Evolutionary conservation across 164 flowering plant species (phyloP), one percentile per base, ranked within the genome.

Genomic region (Tetracentron sinense): DNA sequence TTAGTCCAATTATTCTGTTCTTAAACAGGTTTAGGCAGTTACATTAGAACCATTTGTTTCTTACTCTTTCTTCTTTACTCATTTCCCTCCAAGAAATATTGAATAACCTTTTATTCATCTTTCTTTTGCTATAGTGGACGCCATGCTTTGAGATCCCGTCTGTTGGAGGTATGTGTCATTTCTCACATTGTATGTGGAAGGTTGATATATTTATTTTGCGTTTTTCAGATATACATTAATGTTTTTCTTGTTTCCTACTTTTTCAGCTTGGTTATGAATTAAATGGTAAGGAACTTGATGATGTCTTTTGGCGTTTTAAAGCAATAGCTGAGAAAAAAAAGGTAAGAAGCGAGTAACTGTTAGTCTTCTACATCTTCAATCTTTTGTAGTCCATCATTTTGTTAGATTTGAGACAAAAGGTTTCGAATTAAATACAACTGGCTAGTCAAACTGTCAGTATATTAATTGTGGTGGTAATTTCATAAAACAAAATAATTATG

Each of bases 281-380:
- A 63, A 82, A 76, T 57, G 88, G 77, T 55, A 86, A 81, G 64
- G 86, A 88, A 56, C 84, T 94, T 72, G 86, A 83, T 57, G 90
- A 74, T 65, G 74, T 94, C 56, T 94, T 94, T 70, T 82, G 90
- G 91, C 93, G 88, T 44, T 94, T 92, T 80, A 95, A 95, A 80
- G 76, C 87, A 44, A 87, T 92, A 20, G 97, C 99, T 58, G 99
- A 92, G 70, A 81, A 81, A 62, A 95, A 95, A 74, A 95, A 95
- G 97, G 99, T 88, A n/a, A 61, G 64, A 27, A 22, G 5, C 20
- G 64, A 20, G n/a, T 28, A 16, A 61, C 16, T 44, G 25, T 7
- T 56, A 8, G 25, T 63, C 25, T 22, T 19, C 16, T 17, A 2
- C 46, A n/a, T 30, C 30, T 25, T 4, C 25, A 33, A 25, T 27